These are phyloP conservation scores for Lodderomyces oxycetoniae DNA, from an alignment of 1,139 yeast species.

Conservation along the genomic window DNA sequence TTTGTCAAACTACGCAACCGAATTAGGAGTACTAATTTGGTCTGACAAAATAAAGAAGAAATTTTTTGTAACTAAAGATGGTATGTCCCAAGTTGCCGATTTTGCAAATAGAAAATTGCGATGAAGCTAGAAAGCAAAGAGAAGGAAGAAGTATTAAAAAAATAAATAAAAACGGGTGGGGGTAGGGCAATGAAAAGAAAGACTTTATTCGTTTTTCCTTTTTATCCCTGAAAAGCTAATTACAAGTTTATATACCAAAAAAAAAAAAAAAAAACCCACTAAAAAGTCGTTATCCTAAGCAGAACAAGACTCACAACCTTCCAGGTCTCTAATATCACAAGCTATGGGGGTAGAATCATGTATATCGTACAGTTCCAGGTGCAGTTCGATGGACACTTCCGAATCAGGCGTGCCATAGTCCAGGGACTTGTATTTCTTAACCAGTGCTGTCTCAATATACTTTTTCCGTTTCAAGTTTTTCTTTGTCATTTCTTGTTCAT, in stretches of 20 bases:
- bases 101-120: conserved; percentile 64
- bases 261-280: too few species aligned
- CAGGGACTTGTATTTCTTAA: conserved; percentile 7
- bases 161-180: too few species aligned
- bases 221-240: too few species aligned
- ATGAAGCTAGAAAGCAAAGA: too few species aligned
- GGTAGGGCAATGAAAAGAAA: too few species aligned
- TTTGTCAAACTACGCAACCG: conserved; percentile 74
- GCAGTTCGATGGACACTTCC: conserved; percentile 4
- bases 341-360: conserved; percentile 33
- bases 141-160: too few species aligned
- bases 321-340: conserved; percentile 34
- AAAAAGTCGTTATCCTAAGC: too few species aligned
- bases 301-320: conserved; percentile 45
- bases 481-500: conserved; percentile 4
- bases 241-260: too few species aligned
- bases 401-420: conserved; percentile 15
- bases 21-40: conserved; percentile 89
- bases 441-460: conserved; percentile 15
- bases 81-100: conserved; percentile 83
- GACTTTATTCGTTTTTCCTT: too few species aligned
- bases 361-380: conserved; percentile 19
- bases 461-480: conserved; percentile 19
- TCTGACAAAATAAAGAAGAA: conserved; percentile 65
- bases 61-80: conserved; percentile 78